Conservation (phyloP, 2,329 filamentous ascomycete species). For the Neophaeococcomyces aloes region DNA sequence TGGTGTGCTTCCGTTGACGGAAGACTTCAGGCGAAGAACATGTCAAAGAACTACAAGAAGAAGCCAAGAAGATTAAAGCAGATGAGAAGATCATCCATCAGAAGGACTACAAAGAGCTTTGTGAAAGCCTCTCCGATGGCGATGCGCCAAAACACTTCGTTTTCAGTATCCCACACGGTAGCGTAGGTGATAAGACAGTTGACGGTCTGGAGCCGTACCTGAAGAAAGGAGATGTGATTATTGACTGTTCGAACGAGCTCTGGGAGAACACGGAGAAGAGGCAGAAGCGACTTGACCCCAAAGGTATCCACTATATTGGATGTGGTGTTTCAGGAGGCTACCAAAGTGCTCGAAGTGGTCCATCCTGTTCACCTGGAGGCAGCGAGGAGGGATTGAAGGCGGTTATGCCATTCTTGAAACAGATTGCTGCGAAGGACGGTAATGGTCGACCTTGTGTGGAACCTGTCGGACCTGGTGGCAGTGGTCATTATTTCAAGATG, state of each 20-base stretch:
- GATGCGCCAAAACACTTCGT: slow-evolving; percentile 39
- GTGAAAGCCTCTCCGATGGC: slow-evolving; percentile 33
- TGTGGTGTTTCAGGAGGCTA: slow-evolving; percentile 61
- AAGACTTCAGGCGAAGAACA: slow-evolving; percentile 28
- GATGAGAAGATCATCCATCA: slow-evolving; percentile 25
- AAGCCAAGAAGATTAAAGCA: slow-evolving; percentile 25
- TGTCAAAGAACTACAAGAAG: slow-evolving; percentile 35
- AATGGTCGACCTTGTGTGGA: slow-evolving; percentile 51
- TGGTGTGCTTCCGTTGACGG: background rate
- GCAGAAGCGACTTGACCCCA: slow-evolving; percentile 46
- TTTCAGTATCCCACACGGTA: slow-evolving; percentile 43
- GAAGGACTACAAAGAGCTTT: slow-evolving; percentile 41
- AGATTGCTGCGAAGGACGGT: slow-evolving; percentile 51
- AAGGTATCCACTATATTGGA: slow-evolving; percentile 56
- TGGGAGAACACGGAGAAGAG: slow-evolving; percentile 54
- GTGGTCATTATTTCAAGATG: slow-evolving; percentile 67
- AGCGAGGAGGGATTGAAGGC: slow-evolving; percentile 47
- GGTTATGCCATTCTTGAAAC: slow-evolving; percentile 51
- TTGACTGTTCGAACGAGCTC: slow-evolving; percentile 60
- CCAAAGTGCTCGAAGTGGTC: slow-evolving; percentile 54
- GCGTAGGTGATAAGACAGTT: slow-evolving; percentile 30
- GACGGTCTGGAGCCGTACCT: slow-evolving; percentile 33
- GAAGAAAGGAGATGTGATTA: slow-evolving; percentile 52
- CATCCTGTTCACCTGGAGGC: slow-evolving; percentile 57
- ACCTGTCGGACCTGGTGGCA: slow-evolving; percentile 50